These are phyloP conservation scores for Albugo candida DNA, from an alignment of 352 stramenopile species.

Conservation along the genomic window DNA sequence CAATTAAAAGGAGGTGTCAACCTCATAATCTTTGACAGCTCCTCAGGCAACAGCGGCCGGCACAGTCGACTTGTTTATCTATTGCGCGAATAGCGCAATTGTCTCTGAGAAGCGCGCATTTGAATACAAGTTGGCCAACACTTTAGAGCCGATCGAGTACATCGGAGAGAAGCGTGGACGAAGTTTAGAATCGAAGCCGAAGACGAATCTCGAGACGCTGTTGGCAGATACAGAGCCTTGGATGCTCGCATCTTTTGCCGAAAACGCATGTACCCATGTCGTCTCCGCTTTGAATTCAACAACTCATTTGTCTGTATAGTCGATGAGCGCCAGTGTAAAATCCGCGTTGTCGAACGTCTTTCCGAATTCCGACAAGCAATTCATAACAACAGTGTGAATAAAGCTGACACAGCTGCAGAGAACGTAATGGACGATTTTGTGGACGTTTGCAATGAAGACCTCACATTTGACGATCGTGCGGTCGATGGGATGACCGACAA, in stretches of 20 bases:
- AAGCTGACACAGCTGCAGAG: background rate
- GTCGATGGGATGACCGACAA: conserved; percentile 64
- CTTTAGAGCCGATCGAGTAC: background rate
- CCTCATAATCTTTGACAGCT: conserved; percentile 12
- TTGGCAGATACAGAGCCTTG: conserved; percentile 3
- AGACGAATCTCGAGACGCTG: background rate
- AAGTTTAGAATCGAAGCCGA: background rate
- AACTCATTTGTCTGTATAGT: conserved; percentile 20
- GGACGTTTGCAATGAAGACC: background rate
- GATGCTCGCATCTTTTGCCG: background rate
- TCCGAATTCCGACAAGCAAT: conserved; percentile 71
- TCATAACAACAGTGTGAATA: background rate
- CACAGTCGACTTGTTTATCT: conserved; percentile 27
- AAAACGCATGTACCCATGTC: background rate
- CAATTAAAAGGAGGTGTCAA: background rate
- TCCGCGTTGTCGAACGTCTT: conserved; percentile 64
- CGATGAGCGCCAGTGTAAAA: conserved; percentile 76
- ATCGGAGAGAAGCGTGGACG: background rate
- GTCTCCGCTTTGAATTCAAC: background rate
- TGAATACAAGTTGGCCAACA: conserved; percentile 1
- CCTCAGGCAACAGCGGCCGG: conserved; percentile 18
- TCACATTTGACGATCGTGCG: conserved; percentile 37
- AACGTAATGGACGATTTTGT: conserved; percentile 1
- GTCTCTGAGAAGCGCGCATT: background rate
- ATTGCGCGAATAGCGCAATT: background rate